Evolutionary conservation across 1,139 yeast species (phyloP).

Genomic region (Taphrina communis): DNA sequence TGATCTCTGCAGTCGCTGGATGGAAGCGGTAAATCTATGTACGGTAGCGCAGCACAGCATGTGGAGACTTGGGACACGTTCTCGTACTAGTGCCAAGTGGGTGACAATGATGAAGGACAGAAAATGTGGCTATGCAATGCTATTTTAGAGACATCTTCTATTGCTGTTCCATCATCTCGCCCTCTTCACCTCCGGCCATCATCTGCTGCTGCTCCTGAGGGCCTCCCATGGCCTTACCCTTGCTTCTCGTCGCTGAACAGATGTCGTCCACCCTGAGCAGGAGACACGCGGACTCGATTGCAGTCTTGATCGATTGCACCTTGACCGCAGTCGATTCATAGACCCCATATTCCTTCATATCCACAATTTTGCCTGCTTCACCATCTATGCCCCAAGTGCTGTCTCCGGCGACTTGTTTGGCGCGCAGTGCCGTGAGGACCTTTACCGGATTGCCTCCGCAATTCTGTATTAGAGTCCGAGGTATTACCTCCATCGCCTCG

Average conservation of each 20-base stretch:
- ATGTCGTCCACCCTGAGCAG: conserved; percentile 95
- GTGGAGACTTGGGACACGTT: no score
- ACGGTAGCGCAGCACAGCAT: no score
- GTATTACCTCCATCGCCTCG: conserved; percentile 97
- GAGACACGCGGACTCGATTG: conserved; percentile 94
- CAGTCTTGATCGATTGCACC: conserved; percentile 95
- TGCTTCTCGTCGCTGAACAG: conserved; percentile 86
- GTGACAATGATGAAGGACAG: neutral
- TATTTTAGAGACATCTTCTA: neutral
- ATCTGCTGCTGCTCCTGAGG: conserved; percentile 44
- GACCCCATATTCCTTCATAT: conserved; percentile 92
- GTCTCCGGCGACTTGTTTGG: conserved; percentile 80
- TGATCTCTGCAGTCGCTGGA: no score
- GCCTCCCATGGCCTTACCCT: conserved; percentile 47
- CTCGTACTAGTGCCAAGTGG: no score
- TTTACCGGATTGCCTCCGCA: conserved; percentile 97
- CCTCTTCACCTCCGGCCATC: conserved; percentile 33
- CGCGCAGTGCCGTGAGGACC: conserved; percentile 85
- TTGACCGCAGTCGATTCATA: conserved; percentile 99
- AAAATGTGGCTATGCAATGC: neutral
- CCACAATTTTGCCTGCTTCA: conserved; percentile 89
- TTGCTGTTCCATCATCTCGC: conserved; percentile 39
- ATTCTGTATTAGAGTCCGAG: conserved; percentile 94
- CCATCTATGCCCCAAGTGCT: conserved; percentile 93
- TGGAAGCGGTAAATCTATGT: no score